phyloP scores from a whole-genome alignment of 2,329 filamentous ascomycete genomes.

The Aspergillus arachidicola region DNA sequence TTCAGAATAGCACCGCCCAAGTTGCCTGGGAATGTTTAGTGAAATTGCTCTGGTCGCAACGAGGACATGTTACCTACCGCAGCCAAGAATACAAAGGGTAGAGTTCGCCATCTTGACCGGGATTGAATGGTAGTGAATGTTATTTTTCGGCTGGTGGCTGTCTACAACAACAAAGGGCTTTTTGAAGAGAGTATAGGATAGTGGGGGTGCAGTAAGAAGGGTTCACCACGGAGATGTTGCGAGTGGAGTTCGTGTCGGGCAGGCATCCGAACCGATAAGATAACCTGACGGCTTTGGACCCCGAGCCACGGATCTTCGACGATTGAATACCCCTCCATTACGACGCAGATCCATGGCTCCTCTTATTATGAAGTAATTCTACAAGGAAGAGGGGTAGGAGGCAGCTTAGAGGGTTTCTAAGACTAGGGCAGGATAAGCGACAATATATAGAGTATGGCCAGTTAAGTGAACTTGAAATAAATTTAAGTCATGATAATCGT shows the following conservation, averaged over 20 bases:
- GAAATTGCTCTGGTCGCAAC: not conserved
- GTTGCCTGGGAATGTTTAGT: conserved; percentile 35
- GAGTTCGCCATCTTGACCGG: not conserved
- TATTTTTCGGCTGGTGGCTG: no score
- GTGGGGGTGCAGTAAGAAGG: not conserved
- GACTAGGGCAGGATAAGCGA: not conserved
- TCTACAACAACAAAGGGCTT: not conserved
- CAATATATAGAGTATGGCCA: not conserved
- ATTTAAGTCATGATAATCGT: not conserved
- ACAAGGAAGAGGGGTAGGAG: no score
- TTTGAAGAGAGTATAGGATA: not conserved
- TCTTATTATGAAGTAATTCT: not conserved
- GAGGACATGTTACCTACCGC: conserved; percentile 13
- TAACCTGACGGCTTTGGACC: not conserved
- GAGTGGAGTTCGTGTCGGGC: not conserved
- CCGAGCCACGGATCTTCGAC: not conserved
- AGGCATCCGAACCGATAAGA: not conserved
- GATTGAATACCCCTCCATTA: not conserved
- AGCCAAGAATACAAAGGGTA: conserved; percentile 24
- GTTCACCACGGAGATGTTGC: not conserved
- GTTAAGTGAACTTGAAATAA: not conserved
- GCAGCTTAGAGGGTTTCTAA: not conserved
- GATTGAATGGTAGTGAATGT: not conserved
- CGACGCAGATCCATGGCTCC: not conserved
- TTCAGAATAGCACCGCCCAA: conserved; percentile 42